Base-by-base conservation (phyloP, 2,329 filamentous ascomycete genomes). In the Colletotrichum lindemuthianum region DNA sequence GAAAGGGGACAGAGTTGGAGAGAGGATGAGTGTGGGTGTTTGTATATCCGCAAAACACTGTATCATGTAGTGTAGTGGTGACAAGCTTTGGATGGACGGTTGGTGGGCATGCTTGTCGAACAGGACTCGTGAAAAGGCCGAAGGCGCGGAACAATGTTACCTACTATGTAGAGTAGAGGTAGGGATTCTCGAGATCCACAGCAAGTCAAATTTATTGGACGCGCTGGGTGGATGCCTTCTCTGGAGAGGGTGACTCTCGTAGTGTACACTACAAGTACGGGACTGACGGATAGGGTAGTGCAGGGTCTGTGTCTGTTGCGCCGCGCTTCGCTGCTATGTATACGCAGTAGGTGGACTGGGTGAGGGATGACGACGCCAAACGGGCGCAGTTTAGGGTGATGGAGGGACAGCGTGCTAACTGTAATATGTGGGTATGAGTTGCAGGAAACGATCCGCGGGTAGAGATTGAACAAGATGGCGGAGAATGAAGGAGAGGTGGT, bases 361-460 rank as follows among this genome's bases (percentile, higher is more conserved):
- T 24, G 56, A 55, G 36, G 50, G 61, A 65, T 65, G 57, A 65
- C 58, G 50, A 61, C 44, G 61, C 57, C 39, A 45, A n/a, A 45
- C 32, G 50, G 61, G 57, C 61, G 57, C 61, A 55, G 57, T 44
- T 54, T 64, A 44, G 40, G 43, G 39, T 50, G 44, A 49, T 45
- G 47, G 57, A 15, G 43, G 34, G 36, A 10, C n/a, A 54, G 33
- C 36, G 43, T 41, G 51, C 32, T 40, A 40, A 54, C 44, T 47
- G 37, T 45, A 44, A 44, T 36, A 47, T 24, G 53, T 63, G 59
- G 59, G 47, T 5, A 24, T 24, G 24, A 4, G 24, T 24, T 24
- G 24, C 5, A 4, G 24, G 24, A 24, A 24, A 24, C 24, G 24
- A 24, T 24, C 24, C 24, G 24, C 24, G 24, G 24, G 24, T 24